Percentiles rank a stretch among this genome's conserved stretches.
phyloP scores from a whole-genome alignment of 2,329 filamentous ascomycete species.

The Colletotrichum aenigma region DNA sequence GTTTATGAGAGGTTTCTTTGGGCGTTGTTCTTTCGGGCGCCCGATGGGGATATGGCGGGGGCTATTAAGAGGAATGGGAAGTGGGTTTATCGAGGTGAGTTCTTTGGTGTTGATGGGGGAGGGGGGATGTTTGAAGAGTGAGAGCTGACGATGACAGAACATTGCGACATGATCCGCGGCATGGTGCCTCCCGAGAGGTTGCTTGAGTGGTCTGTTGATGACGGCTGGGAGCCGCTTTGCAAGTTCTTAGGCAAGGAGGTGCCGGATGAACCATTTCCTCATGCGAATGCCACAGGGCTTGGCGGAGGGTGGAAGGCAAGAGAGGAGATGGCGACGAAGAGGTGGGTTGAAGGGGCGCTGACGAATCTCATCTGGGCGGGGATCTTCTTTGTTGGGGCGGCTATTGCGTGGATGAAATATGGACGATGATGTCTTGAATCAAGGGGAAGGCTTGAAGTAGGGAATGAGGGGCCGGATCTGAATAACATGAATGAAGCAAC shows the following conservation, averaged over 20 bases:
- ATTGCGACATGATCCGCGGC: constrained; percentile 35
- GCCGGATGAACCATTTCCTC: constrained; percentile 36
- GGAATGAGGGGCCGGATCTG: too few species aligned
- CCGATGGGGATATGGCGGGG: constrained; percentile 29
- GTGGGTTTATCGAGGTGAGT: constrained; percentile 26
- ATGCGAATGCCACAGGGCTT: constrained; percentile 27
- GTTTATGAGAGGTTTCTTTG: constrained; percentile 32
- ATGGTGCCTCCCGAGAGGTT: constrained; percentile 28
- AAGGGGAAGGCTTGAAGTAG: too few species aligned
- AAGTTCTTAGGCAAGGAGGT: constrained; percentile 39
- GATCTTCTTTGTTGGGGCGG: background rate
- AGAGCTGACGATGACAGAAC: constrained; percentile 23
- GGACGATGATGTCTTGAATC: too few species aligned
- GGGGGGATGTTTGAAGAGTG: too few species aligned
- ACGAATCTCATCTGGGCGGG: constrained; percentile 4
- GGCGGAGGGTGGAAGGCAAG: constrained; percentile 12
- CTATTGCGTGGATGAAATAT: background rate
- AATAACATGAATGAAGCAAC: too few species aligned
- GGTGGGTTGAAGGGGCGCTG: constrained; percentile 15
- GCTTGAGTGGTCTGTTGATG: constrained; percentile 39
- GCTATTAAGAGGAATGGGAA: constrained; percentile 30
- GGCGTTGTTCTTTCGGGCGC: constrained; percentile 31
- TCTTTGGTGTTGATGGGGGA: too few species aligned
- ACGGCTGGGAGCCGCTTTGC: constrained; percentile 47
- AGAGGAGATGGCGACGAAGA: constrained; percentile 13